A percentile compares a stretch with the other conserved stretches of the same genome.
These are phyloP conservation scores for Neurospora sp. DNA, from an alignment of 495 filamentous ascomycete genomes.

Conservation along the genomic window DNA sequence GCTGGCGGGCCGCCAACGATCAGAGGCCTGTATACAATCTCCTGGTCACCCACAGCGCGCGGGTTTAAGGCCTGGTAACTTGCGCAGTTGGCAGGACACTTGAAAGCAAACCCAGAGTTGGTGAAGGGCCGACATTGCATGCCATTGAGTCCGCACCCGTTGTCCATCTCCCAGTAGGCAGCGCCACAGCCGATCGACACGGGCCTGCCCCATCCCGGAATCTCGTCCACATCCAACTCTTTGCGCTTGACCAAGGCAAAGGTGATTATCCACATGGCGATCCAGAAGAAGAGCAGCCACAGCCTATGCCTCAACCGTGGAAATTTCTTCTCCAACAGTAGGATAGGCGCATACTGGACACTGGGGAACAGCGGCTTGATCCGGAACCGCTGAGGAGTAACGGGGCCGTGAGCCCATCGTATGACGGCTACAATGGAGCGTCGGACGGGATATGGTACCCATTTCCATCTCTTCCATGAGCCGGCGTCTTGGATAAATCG, in stretches of 20 bases:
- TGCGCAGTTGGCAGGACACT: constrained; percentile 69
- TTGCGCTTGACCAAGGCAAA: constrained; percentile 59
- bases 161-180: constrained; percentile 55
- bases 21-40: constrained; percentile 57
- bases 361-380: constrained; percentile 61
- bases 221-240: constrained; percentile 51
- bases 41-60: constrained; percentile 62
- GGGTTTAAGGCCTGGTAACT: constrained; percentile 58
- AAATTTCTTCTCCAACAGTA: constrained; percentile 49
- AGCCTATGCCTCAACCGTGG: constrained; percentile 55
- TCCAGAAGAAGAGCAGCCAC: constrained; percentile 48
- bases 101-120: constrained; percentile 58
- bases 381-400: constrained; percentile 49
- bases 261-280: constrained; percentile 60
- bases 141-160: constrained; percentile 70
- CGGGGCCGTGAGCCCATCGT: constrained; percentile 64
- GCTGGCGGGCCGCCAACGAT: constrained; percentile 64
- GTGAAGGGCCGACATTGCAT: constrained; percentile 74
- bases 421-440: constrained; percentile 32
- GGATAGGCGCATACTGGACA: constrained; percentile 59
- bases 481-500: constrained; percentile 31
- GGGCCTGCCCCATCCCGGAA: constrained; percentile 59
- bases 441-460: constrained; percentile 40
- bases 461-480: constrained; percentile 30
- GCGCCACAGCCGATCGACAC: constrained; percentile 57